Evolutionary conservation across 73 alveolate species (phyloP), one percentile per base, ranked within the genome.

Genomic region (Paramecium tetraurelia): DNA sequence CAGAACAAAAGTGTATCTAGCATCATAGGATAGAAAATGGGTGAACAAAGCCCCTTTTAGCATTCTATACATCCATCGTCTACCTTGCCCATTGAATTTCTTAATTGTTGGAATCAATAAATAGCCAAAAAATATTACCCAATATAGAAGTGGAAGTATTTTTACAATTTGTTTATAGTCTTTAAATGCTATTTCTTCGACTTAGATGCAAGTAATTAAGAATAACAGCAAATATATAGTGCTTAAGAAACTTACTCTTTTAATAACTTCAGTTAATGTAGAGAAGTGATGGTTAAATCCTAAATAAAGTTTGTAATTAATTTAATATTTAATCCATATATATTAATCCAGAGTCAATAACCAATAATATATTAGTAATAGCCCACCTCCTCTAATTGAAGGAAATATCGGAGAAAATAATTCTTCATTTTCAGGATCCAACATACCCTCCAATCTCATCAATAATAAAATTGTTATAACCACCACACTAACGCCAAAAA

Each of bases 271-370:
- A 31, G 87, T 16, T 35, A 75, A n/a, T 18, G 87, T 75, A 9
- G 87, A 75, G 10, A 75, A 75, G n/a, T 75, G 87, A 75, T 36
- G 59, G 14, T 75, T 75, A 75, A 75, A 75, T 75, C 87, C 87
- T 36, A 75, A 40, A 75, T 31, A 75, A 29, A 75, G 35, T 40
- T 75, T 75, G 59, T 75, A 75, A 40, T 75, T 75, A 75, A 75
- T 75, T 24, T 29, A 36, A 75, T 75, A 36, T 33, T 36, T 33
- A 3, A n/a, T 36, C 87, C 87, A 75, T 11, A 33, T 40, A 31
- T 21, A 31, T 75, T 36, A 75, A 36, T 36, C 21, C 7, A 75
- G 16, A 33, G 87, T 44, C 58, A 75, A 75, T 14, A 36, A 36
- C 87, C 87, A 75, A 75, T 75, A 75, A 40, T 75, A 75, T 0